Evolutionary conservation across 805 yeast genomes (phyloP), one percentile per base, ranked within the genome.

Genomic region (Nakazawaea sp.): DNA sequence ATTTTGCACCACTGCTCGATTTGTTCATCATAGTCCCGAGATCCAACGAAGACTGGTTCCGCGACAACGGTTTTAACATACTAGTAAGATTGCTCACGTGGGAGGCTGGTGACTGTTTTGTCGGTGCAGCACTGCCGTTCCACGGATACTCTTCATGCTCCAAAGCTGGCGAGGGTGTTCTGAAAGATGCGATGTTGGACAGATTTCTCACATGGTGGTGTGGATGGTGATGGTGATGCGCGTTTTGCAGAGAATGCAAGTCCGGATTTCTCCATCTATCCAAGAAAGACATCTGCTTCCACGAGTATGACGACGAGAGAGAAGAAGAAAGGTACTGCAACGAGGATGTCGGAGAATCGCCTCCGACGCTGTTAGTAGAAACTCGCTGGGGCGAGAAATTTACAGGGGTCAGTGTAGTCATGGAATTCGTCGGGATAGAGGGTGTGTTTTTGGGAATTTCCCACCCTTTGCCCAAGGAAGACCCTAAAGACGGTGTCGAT

Each of bases 231-330:
- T 9, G 25, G 8, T 23, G 25, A 11, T 23, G 25, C 11, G 25
- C n/a, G n/a, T n/a, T n/a, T n/a, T n/a, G n/a, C n/a, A n/a, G n/a
- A n/a, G n/a, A n/a, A n/a, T n/a, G n/a, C n/a, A n/a, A n/a, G n/a
- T n/a, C n/a, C n/a, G n/a, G n/a, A n/a, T n/a, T n/a, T n/a, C 57
- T 58, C 72, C 74, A 67, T 44, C 62, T 65, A 8, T 67, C 74
- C 45, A 67, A 46, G 41, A 67, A 64, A 34, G 69, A 60, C 18
- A 66, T 59, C 38, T 64, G 62, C 37, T 55, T 62, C 37, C 66
- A 53, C 3, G 70, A 61, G 34, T 62, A 61, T 5, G 64, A 50
- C 32, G 59, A 53, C 5, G 67, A 59, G 30, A 67, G 55, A 10
- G 73, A 64, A 12, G 61, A 47, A 11, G 63, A 60, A 25, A 60